Evolutionary conservation across 1,284 basidiomycete genomes (phyloP), one percentile per base, ranked within the genome.

Genomic region (Ganoderma multipileum): DNA sequence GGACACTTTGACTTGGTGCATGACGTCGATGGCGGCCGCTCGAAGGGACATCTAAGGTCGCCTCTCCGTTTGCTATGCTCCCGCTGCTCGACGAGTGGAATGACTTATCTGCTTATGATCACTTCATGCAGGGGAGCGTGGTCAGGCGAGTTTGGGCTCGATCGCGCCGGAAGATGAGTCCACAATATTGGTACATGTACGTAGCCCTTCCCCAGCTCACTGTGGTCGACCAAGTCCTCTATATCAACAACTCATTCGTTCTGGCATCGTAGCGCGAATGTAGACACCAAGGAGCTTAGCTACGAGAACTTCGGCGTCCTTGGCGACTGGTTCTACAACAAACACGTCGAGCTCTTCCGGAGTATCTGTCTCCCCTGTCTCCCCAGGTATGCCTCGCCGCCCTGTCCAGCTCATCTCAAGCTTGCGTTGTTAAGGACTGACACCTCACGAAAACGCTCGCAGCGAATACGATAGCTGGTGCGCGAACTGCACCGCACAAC

Each of bases 321-420:
- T 41, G 59, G 59, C 38, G 59, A 42, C 23, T 60, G 59, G 59
- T 60, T 60, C 23, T 60, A 39, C 39, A 60, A 60, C 59, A 39
- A 60, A 9, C 59, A 60, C 38, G 14, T 36, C 33, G 59, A 60
- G 38, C 59, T 60, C 33, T 60, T 60, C 38, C 20, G 23, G 36
- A 60, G 59, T 39, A 38, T 60, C 33, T 28, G 11, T 20, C 59
- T 60, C 36, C 59, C 59, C 33, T 41, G 36, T 41, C 59, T 60
- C 0, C 38, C 36, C 39, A 26, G 59, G 59, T 60, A 28, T 39
- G 59, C 38, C 44, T 47, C n/a, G 2, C 23, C 2, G 16, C 44
- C 16, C 44, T 8, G 0, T 9, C 41, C 41, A 18, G 3, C 23
- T 26, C 47, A 23, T 26, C 20, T n/a, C 20, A 33, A 33, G 33